Evolutionary conservation across 2,329 filamentous ascomycete species (phyloP).

Genomic region (Penicillium rolfsii): DNA sequence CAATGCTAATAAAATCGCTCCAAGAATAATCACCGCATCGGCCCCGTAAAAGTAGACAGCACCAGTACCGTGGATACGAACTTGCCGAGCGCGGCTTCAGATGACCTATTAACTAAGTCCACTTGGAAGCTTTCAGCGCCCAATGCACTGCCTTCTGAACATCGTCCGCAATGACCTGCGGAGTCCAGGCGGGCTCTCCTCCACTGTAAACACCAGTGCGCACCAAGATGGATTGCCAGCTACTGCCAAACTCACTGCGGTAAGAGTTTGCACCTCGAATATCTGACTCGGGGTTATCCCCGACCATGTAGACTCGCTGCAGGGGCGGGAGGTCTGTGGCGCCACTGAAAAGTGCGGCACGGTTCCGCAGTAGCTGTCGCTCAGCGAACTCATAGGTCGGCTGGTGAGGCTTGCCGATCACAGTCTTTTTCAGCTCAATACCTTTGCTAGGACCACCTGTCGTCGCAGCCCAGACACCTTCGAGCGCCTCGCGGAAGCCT

Average conservation of each 20-base stretch:
- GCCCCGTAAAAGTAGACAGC: background rate
- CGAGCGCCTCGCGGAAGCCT: conserved; percentile 80
- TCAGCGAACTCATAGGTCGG: conserved; percentile 85
- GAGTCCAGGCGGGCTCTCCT: conserved; percentile 62
- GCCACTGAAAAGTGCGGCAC: conserved; percentile 52
- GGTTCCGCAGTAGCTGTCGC: conserved; percentile 66
- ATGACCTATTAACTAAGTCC: conserved; percentile 24
- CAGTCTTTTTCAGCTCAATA: conserved; percentile 61
- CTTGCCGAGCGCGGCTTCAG: background rate
- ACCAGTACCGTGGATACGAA: background rate
- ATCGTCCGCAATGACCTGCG: conserved; percentile 70
- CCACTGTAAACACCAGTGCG: conserved; percentile 75
- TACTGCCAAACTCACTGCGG: conserved; percentile 65
- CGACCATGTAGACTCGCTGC: conserved; percentile 87
- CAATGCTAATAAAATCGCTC: background rate
- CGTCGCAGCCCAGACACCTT: conserved; percentile 75
- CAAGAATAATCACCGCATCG: background rate
- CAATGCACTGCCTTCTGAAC: conserved; percentile 77
- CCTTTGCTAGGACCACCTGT: conserved; percentile 62
- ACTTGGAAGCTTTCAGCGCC: conserved; percentile 64
- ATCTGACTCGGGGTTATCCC: conserved; percentile 86
- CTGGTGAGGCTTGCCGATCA: conserved; percentile 81
- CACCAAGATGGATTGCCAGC: conserved; percentile 78
- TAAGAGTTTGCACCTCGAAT: conserved; percentile 85
- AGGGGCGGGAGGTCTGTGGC: conserved; percentile 53